These are phyloP conservation scores for Boletus eberwhitei DNA, from an alignment of 768 basidiomycete species.

Conservation along the genomic window DNA sequence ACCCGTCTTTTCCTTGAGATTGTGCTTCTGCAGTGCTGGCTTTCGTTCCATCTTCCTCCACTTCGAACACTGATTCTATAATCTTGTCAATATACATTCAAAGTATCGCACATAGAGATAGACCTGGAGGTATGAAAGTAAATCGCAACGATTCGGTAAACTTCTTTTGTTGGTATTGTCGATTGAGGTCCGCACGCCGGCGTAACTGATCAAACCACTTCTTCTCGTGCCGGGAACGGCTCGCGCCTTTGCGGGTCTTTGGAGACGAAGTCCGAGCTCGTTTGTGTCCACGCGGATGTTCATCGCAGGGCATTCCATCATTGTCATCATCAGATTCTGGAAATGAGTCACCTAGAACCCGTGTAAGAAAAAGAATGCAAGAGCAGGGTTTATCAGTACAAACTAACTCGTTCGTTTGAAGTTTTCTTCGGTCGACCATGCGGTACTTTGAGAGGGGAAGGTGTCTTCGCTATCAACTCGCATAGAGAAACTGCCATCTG, in stretches of 20 bases:
- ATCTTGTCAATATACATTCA: constrained; percentile 3
- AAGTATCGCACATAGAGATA: not conserved
- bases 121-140: constrained; percentile 20
- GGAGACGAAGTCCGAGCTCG: constrained; percentile 52
- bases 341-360: constrained; percentile 2
- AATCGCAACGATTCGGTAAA: constrained; percentile 39
- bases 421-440: constrained; percentile 26
- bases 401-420: constrained; percentile 51
- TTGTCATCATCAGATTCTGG: constrained; percentile 33
- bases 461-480: constrained; percentile 24
- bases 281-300: constrained; percentile 35
- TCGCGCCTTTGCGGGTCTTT: constrained; percentile 36
- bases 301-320: constrained; percentile 27
- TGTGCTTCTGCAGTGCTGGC: not conserved
- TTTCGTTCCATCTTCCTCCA: constrained; percentile 11
- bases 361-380: constrained; percentile 1
- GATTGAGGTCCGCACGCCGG: constrained; percentile 36
- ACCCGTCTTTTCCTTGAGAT: not conserved
- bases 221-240: constrained; percentile 39
- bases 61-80: constrained; percentile 10
- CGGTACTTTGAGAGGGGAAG: constrained; percentile 13
- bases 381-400: not conserved
- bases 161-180: constrained; percentile 35
- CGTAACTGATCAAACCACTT: constrained; percentile 39
- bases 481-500: constrained; percentile 32